A percentile compares a stretch with the other conserved stretches of the same genome.
phyloP scores from a whole-genome alignment of 2,329 filamentous ascomycete species.

The Biscogniauxia sp. region DNA sequence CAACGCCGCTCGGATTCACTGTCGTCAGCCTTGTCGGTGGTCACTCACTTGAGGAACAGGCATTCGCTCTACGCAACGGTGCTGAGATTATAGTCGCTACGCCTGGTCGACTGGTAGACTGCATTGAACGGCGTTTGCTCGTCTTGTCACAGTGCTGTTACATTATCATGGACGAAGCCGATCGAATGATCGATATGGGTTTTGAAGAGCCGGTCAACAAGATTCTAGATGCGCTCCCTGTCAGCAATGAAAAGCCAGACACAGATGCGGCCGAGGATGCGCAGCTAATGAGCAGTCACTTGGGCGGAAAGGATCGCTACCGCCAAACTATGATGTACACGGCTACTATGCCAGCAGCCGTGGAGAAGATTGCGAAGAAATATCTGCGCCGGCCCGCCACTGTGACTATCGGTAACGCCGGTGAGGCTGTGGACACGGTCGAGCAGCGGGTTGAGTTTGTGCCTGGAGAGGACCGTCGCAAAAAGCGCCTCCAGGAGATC shows the following conservation, averaged over 20 bases:
- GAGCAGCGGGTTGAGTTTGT: constrained; percentile 96
- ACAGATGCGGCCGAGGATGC: constrained; percentile 86
- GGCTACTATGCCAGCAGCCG: constrained; percentile 89
- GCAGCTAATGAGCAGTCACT: constrained; percentile 75
- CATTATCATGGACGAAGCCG: constrained; percentile 98
- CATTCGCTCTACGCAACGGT: constrained; percentile 83
- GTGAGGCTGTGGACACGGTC: constrained; percentile 95
- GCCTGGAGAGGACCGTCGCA: constrained; percentile 87
- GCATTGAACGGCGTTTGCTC: constrained; percentile 87
- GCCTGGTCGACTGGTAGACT: constrained; percentile 93
- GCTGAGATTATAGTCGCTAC: constrained; percentile 99
- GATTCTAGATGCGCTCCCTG: constrained; percentile 90
- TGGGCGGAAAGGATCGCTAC: constrained; percentile 76
- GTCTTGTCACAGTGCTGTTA: constrained; percentile 97
- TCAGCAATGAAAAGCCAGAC: constrained; percentile 93
- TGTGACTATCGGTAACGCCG: constrained; percentile 89
- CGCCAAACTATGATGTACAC: constrained; percentile 99
- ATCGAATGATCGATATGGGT: constrained; percentile 97
- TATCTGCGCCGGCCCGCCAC: constrained; percentile 91
- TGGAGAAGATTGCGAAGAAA: constrained; percentile 95
- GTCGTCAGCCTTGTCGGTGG: constrained; percentile 98
- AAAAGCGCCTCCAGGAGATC: constrained; percentile 93
- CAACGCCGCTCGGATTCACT: constrained; percentile 83
- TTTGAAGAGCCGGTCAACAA: constrained; percentile 98
- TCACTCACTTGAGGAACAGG: constrained; percentile 91